Evolutionary conservation across 2,329 filamentous ascomycete genomes (phyloP), one percentile per base, ranked within the genome.

Genomic region (Tolypocladium guangdongense): DNA sequence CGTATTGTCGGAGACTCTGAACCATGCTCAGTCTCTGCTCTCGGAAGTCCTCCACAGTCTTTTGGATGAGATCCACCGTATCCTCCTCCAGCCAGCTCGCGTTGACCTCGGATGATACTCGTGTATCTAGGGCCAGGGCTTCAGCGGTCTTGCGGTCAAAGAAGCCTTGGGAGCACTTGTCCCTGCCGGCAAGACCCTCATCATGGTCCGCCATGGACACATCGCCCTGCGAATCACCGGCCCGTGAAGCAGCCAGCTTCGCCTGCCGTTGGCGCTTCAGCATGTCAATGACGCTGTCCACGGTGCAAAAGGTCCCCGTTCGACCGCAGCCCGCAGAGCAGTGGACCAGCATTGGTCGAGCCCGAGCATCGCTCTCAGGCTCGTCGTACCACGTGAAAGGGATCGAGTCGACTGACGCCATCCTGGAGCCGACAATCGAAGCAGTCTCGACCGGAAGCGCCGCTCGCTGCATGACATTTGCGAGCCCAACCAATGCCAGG

Each of bases 201-300:
- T 63, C 66, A 1, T 55, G 36, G 43, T 64, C 64, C 1, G 59
- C 65, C 77, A 81, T 81, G 1, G 61, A 55, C 5, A 77, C 66
- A 53, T 81, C 78, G 1, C 72, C 76, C 27, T 78, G 75, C 3
- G 57, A 27, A 46, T 68, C 64, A 37, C 56, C 57, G 11, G 54
- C 50, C 14, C 52, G 52, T 16, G 54, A 54, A 3, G 56, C 58
- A 0, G 59, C 59, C 27, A 61, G 58, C 38, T 68, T 69, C 10
- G 67, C 67, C 51, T 74, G 68, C 35, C 75, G 80, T 68, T 96
- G 90, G n/a, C 88, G 83, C 73, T 96, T 96, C 56, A 99, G 74
- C 88, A 96, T 95, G 69, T 96, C 91, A 54, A 97, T 86, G 10
- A 97, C 93, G 39, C 87, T 92, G 67, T 97, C 93, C 18, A 97